Evolutionary conservation across 768 basidiomycete species (phyloP).

Genomic region (Leccinum barrowsii): DNA sequence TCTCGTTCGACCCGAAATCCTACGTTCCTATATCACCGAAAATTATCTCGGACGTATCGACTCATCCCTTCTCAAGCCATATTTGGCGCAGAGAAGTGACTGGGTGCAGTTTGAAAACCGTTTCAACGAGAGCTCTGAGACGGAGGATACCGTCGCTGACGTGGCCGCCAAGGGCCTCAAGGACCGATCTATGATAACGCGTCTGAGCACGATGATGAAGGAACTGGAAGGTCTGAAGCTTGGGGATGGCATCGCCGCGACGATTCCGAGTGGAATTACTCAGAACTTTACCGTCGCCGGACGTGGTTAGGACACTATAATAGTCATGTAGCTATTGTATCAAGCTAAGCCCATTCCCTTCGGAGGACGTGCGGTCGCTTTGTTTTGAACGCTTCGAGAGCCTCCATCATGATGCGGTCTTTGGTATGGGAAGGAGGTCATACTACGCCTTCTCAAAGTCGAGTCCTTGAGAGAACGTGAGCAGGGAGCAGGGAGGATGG

Average conservation of each 20-base stretch:
- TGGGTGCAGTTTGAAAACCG: constrained; percentile 84
- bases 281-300: constrained; percentile 47
- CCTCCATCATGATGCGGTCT: constrained; percentile 67
- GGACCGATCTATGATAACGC: constrained; percentile 58
- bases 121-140: constrained; percentile 59
- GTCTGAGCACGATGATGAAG: constrained; percentile 84
- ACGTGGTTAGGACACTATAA: constrained; percentile 38
- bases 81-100: constrained; percentile 86
- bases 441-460: constrained; percentile 92
- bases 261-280: constrained; percentile 54
- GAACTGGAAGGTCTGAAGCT: constrained; percentile 70
- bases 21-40: constrained; percentile 94
- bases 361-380: constrained; percentile 76
- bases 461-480: constrained; percentile 51
- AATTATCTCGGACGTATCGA: constrained; percentile 93
- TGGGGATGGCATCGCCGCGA: constrained; percentile 55
- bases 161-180: constrained; percentile 46
- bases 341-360: constrained; percentile 53
- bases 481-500: not conserved
- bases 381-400: constrained; percentile 80
- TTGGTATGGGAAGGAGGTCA: constrained; percentile 70
- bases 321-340: not conserved
- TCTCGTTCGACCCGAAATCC: constrained; percentile 91
- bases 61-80: constrained; percentile 79
- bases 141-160: constrained; percentile 39